Percentiles rank a stretch among this genome's conserved stretches.
These are phyloP conservation scores for Paramecium octaurelia DNA, from an alignment of 73 alveolate genomes.

Conservation along the genomic window DNA sequence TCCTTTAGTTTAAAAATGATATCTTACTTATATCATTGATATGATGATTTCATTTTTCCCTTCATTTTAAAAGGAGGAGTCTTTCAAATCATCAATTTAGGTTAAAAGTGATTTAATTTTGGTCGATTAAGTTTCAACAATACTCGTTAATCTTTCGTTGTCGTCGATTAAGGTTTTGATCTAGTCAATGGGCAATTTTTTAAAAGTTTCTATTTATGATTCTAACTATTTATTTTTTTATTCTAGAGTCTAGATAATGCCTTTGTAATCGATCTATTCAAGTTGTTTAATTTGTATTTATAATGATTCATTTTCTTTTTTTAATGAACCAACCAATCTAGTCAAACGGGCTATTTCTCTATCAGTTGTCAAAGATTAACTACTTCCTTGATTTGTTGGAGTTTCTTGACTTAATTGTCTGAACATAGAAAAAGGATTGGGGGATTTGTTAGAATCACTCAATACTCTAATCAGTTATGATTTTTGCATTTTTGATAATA, in stretches of 20 bases:
- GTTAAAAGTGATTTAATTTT: background rate
- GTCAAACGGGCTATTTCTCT: background rate
- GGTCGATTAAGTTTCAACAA: background rate
- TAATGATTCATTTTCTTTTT: background rate
- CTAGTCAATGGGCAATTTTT: background rate
- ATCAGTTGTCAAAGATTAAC: background rate
- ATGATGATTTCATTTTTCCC: background rate
- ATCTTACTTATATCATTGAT: background rate
- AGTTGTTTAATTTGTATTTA: background rate
- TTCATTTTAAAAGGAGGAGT: background rate
- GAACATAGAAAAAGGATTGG: conserved; percentile 49
- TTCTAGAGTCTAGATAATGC: background rate
- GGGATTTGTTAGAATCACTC: conserved; percentile 36
- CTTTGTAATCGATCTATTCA: background rate
- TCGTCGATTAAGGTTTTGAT: background rate
- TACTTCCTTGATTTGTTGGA: background rate
- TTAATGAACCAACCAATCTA: background rate
- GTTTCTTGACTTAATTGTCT: conserved; percentile 25
- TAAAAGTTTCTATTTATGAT: background rate
- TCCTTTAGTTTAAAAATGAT: background rate
- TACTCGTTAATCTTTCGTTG: background rate
- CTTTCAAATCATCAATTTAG: background rate
- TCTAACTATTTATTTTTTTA: background rate
- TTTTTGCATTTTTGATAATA: background rate
- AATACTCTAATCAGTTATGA: conserved; percentile 10